These are phyloP conservation scores for Monosporascus sp. DNA, from an alignment of 2,329 filamentous ascomycete species.

Conservation along the genomic window DNA sequence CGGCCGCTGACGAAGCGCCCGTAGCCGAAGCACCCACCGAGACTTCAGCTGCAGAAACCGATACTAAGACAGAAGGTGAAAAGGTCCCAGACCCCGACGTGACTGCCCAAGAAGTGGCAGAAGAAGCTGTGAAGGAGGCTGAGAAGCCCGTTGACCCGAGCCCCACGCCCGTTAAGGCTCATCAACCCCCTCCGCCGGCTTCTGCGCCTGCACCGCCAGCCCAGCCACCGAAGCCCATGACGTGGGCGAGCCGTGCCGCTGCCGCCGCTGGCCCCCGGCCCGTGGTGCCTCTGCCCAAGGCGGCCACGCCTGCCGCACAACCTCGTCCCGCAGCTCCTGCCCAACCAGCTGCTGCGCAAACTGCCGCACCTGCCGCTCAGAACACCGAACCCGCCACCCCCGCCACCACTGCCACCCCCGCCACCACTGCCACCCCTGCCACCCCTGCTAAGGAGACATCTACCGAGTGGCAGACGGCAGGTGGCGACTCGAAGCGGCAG, in stretches of 20 bases:
- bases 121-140: constrained; percentile 50
- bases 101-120: constrained; percentile 46
- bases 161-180: constrained; percentile 48
- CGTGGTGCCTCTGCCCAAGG: constrained; percentile 53
- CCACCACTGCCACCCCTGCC: constrained; percentile 21
- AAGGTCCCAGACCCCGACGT: constrained; percentile 42
- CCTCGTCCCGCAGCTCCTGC: constrained; percentile 30
- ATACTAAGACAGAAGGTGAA: constrained; percentile 24
- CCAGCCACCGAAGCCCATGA: constrained; percentile 57
- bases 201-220: constrained; percentile 43
- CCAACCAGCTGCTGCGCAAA: constrained; percentile 34
- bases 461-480: constrained; percentile 84
- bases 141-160: constrained; percentile 65
- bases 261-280: constrained; percentile 51
- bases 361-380: constrained; percentile 39
- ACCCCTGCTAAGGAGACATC: constrained; percentile 47
- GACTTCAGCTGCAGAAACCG: constrained; percentile 21
- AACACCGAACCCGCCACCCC: constrained; percentile 28
- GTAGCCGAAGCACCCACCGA: neutral
- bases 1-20: constrained; percentile 36
- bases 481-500: constrained; percentile 78
- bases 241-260: constrained; percentile 68
- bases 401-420: constrained; percentile 22
- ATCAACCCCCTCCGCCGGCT: constrained; percentile 47
- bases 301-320: constrained; percentile 45